Conservation (phyloP, 352 stramenopile species). For the Globisporangium mamillatum region DNA sequence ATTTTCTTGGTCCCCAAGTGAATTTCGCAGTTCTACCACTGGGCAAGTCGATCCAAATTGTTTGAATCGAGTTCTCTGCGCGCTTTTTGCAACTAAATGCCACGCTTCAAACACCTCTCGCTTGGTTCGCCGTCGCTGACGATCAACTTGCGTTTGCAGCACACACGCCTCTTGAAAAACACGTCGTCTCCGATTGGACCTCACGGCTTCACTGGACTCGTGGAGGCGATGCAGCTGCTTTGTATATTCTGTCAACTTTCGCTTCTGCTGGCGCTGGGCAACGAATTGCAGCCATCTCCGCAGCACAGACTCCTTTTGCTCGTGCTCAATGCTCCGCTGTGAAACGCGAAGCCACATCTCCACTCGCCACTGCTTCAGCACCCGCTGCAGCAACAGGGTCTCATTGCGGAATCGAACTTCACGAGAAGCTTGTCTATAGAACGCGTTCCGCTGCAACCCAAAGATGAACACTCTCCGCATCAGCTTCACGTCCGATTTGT, state of each 20-base stretch:
- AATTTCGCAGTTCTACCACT: background rate
- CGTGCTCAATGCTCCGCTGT: background rate
- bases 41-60: background rate
- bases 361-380: constrained; percentile 10
- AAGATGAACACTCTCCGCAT: constrained; percentile 5
- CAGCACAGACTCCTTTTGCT: background rate
- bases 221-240: constrained; percentile 6
- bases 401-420: background rate
- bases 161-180: constrained; percentile 5
- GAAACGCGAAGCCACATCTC: constrained; percentile 12
- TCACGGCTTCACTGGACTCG: background rate
- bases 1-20: constrained; percentile 4
- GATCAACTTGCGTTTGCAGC: background rate
- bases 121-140: background rate
- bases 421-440: constrained; percentile 1
- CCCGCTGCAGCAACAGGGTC: background rate
- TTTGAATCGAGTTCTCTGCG: background rate
- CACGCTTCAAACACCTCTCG: constrained; percentile 5
- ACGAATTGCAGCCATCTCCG: constrained; percentile 9
- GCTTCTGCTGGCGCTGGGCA: constrained; percentile 2
- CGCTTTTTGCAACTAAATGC: constrained; percentile 2
- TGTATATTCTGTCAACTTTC: background rate
- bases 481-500: background rate
- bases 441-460: constrained; percentile 2
- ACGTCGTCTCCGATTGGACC: background rate